Evolutionary conservation across 148 eudicot genomes (phyloP), one percentile per base, ranked within the genome.

Genomic region (Camellia japonica): DNA sequence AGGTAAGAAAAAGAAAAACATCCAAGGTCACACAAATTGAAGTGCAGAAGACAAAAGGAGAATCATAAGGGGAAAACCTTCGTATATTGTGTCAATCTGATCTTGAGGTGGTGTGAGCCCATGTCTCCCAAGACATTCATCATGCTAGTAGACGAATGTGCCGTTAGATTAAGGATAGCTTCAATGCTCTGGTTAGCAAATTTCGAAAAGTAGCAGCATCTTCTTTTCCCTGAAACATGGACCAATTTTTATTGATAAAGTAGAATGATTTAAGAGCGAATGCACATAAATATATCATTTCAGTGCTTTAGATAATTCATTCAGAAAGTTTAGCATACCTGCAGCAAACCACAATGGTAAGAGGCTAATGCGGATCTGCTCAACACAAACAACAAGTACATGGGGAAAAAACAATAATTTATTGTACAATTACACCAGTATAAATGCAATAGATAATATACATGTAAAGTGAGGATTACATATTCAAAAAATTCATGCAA

Each of bases 271-370:
- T 74, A 12, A 73, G 13, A 51, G 47, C n/a, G 41, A 75, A 51
- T 68, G 19, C 51, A 20, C 4, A 15, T 78, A 67, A 74, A 58
- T 38, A 18, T 66, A 75, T 43, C 52, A 61, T 23, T 74, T 43
- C 15, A 71, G 68, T 56, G 69, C 11, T 62, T 70, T 51, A 56
- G 60, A 56, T 44, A 20, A 74, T 3, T 58, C 14, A 13, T 42
- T 66, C 38, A 18, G 59, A 84, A 71, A 73, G 68, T 52, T 55
- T 58, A 78, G 63, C 90, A 81, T 90, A 95, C 99, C 99, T 86
- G 89, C 86, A 75, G 86, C 86, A 85, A 88, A 95, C 93, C 97
- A 90, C 76, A 91, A 84, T 15, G 99, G 97, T 78, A 95, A 85
- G 65, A 95, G 89, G 84, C 73, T 62, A 80, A 85, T 63, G 68